Base-by-base conservation (phyloP, 2,329 filamentous ascomycete genomes). In the Ceratocystis lukuohia region DNA sequence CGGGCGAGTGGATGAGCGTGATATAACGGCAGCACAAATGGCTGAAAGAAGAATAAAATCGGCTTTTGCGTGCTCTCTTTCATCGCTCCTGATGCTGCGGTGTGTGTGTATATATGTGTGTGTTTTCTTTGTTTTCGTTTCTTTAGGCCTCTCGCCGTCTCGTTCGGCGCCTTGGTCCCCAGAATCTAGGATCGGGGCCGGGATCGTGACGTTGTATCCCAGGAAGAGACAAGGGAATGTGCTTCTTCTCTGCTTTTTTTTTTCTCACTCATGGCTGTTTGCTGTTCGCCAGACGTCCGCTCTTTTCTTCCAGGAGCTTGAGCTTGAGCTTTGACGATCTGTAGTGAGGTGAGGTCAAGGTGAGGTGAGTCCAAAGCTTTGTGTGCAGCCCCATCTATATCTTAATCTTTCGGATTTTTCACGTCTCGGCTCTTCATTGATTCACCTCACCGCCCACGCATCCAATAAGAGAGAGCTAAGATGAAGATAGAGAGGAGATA, bases 281-380 rank as follows among this genome's bases (percentile, higher is more conserved):
- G 1, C 46, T 22, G 3, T 25, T 50, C 15, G 20, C 17, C 46
- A 50, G 17, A 37, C 33, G 10, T 50, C 20, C 10, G 17, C 59
- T 48, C 15, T 63, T n/a, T 46, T 8, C 28, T 59, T 59, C 41
- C 50, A 44, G 33, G 44, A 65, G 63, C 63, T 59, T 41, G 48
- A 65, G 57, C 33, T 33, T 37, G 63, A 57, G 48, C 48, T 41
- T 20, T 20, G 46, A 50, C 46, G 46, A 10, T 20, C 37, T 41
- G 37, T 12, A 41, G 37, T 41, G 37, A 41, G 37, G 37, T 41
- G 37, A 41, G 10, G 37, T 41, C 37, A 41, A 41, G 10, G 37
- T 41, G 37, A 41, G 10, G 10, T 12, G 37, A 41, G 37, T 41
- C 10, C 37, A 41, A 41, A 41, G 37, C 37, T 41, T 41, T 41